These are phyloP conservation scores for Pythium sp. DNA, from an alignment of 352 stramenopile species.

Conservation along the genomic window DNA sequence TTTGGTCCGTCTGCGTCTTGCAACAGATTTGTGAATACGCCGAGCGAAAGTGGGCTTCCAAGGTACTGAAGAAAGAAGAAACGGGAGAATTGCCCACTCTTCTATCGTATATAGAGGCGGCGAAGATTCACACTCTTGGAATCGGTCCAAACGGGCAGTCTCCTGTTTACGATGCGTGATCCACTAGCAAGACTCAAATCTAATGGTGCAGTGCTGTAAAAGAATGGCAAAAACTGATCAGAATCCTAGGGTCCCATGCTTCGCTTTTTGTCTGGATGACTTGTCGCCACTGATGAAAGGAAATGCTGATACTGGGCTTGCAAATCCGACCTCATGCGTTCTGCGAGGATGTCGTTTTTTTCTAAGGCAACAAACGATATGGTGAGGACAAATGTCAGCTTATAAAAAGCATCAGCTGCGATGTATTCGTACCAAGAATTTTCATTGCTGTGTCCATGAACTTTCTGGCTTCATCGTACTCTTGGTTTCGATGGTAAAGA, in stretches of 20 bases:
- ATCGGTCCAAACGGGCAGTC: conserved; percentile 36
- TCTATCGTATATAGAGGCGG: conserved; percentile 67
- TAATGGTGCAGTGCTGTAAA: neutral
- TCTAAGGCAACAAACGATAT: conserved; percentile 15
- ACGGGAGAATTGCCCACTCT: conserved; percentile 68
- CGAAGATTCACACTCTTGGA: conserved; percentile 63
- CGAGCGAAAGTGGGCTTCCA: conserved; percentile 91
- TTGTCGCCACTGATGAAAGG: conserved; percentile 16
- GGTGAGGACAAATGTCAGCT: neutral
- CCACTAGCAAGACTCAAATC: neutral
- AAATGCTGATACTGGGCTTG: conserved; percentile 45
- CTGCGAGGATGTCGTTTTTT: conserved; percentile 25
- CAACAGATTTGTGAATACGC: conserved; percentile 90
- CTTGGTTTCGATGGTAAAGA: conserved; percentile 27
- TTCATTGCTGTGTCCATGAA: conserved; percentile 45
- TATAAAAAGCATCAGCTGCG: neutral
- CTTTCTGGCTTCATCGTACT: conserved; percentile 29
- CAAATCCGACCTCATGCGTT: conserved; percentile 31
- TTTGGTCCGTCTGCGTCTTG: neutral
- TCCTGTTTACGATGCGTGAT: conserved; percentile 57
- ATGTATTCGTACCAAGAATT: conserved; percentile 31
- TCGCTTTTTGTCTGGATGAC: conserved; percentile 7
- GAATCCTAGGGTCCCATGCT: neutral
- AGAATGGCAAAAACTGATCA: neutral
- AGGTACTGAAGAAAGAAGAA: conserved; percentile 83